Evolutionary conservation across 2,329 filamentous ascomycete genomes (phyloP).

Genomic region (Calonectria fujianensis): DNA sequence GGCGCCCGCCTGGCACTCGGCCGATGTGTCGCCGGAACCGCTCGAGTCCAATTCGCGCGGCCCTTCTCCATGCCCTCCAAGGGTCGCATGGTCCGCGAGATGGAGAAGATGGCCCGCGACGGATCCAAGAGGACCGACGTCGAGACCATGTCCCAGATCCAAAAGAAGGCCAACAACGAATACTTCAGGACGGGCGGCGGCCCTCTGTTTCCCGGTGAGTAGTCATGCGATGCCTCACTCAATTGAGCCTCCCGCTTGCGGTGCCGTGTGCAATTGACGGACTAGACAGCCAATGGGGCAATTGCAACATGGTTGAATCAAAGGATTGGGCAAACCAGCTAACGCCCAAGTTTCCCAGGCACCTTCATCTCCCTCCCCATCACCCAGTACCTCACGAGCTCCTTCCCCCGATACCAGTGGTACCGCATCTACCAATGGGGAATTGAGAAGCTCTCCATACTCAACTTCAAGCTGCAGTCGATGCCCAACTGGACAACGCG

Average conservation of each 20-base stretch:
- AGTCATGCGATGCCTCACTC: background rate
- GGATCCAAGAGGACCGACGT: constrained; percentile 51
- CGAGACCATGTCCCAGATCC: constrained; percentile 57
- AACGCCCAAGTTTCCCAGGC: constrained; percentile 57
- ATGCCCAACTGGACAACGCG: constrained; percentile 65
- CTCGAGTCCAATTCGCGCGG: constrained; percentile 51
- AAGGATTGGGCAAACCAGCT: background rate
- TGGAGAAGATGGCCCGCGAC: constrained; percentile 52
- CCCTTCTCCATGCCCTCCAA: constrained; percentile 54
- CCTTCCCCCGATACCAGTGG: constrained; percentile 62
- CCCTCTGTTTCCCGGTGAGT: constrained; percentile 60
- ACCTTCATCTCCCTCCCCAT: constrained; percentile 69
- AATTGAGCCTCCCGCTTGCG: background rate
- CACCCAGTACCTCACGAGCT: constrained; percentile 57
- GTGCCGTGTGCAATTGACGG: constrained; percentile 30
- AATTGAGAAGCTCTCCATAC: constrained; percentile 58
- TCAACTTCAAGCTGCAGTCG: constrained; percentile 66
- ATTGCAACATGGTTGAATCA: background rate
- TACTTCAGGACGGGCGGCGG: constrained; percentile 59
- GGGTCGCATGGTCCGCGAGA: constrained; percentile 55
- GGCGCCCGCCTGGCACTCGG: constrained; percentile 44
- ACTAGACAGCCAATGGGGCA: constrained; percentile 12
- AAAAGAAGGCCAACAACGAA: constrained; percentile 57
- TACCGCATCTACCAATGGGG: constrained; percentile 60
- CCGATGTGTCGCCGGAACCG: constrained; percentile 46